phyloP scores from a whole-genome alignment of 2,329 filamentous ascomycete species.

The Penicillium thymicola region DNA sequence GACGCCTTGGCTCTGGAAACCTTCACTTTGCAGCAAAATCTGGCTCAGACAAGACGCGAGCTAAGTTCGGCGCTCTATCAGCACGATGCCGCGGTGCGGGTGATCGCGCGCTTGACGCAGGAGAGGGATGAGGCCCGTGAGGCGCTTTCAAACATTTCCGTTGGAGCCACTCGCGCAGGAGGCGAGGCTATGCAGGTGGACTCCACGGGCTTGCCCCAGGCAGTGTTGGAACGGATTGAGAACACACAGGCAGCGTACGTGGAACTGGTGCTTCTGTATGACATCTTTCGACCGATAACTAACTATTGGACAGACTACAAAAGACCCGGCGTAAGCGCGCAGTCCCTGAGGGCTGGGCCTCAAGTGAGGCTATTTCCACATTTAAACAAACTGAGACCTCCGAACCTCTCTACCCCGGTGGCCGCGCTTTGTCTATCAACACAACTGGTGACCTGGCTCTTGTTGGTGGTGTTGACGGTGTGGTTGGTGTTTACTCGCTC shows the following conservation, averaged over 20 bases:
- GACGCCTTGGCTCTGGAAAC: slow-evolving; percentile 88
- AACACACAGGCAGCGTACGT: slow-evolving; percentile 75
- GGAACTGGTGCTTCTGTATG: neutral
- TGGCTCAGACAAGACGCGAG: slow-evolving; percentile 87
- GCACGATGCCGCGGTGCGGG: slow-evolving; percentile 92
- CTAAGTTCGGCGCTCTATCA: slow-evolving; percentile 92
- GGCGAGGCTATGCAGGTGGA: slow-evolving; percentile 95
- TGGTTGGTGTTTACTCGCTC: slow-evolving; percentile 75
- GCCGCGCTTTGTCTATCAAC: slow-evolving; percentile 57
- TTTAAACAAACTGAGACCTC: slow-evolving; percentile 55
- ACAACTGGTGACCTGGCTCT: slow-evolving; percentile 64
- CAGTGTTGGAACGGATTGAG: slow-evolving; percentile 69
- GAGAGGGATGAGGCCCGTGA: slow-evolving; percentile 91
- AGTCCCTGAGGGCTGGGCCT: slow-evolving; percentile 80
- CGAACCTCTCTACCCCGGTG: slow-evolving; percentile 59
- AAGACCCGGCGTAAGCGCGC: slow-evolving; percentile 87
- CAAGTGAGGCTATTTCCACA: slow-evolving; percentile 64
- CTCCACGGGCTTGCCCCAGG: slow-evolving; percentile 69
- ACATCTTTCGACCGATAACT: slow-evolving; percentile 16
- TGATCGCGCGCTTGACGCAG: slow-evolving; percentile 85
- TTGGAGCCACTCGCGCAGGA: slow-evolving; percentile 57
- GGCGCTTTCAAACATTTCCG: slow-evolving; percentile 79
- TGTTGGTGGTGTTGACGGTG: slow-evolving; percentile 70
- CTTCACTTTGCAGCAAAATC: slow-evolving; percentile 83
- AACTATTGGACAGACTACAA: slow-evolving; percentile 61